Evolutionary conservation across 2,329 filamentous ascomycete species (phyloP), one percentile per base, ranked within the genome.

Genomic region (Colletotrichum nymphaeae): DNA sequence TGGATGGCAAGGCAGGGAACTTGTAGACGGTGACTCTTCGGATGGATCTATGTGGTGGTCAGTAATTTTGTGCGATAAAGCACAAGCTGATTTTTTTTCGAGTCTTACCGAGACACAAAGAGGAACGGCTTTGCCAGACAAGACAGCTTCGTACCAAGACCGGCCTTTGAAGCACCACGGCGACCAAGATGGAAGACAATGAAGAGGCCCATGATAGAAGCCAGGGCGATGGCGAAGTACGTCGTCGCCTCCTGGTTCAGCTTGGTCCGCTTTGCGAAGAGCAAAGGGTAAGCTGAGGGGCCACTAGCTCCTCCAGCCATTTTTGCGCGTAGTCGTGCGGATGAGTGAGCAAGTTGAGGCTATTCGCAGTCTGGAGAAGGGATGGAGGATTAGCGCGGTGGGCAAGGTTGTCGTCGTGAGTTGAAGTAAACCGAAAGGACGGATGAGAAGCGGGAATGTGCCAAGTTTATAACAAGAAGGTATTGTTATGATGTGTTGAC

Each of bases 241-340:
- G 53, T 58, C 68, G 79, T 76, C 9, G 76, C 75, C 56, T 80
- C 73, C 35, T 76, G 71, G 58, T 81, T 81, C 63, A 79, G 74
- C 26, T 52, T 65, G 7, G 37, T 58, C 16, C 76, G 64, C 60
- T 63, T 64, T 9, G 73, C 76, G 37, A 75, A 77, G 4, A 70
- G 46, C 58, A 37, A 12, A 5, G 56, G 63, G 59, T 59, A 55
- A 42, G 66, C 64, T 30, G 57, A 58, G 42, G 63, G 26, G 63
- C 63, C 52, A 32, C 69, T 26, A 6, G 32, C 32, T n/a, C 26
- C 56, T 60, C 72, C 63, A 8, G 49, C 71, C 71, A 73, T 73
- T n/a, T 55, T 62, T 16, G 49, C 24, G 46, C 11, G 30, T 42
- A 55, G 46, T 26, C 19, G 62, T n/a, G 14, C 9, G 28, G 22